Evolutionary conservation across 371 early-diverging fungal genomes (phyloP).

Genomic region (Mortierella sp.): DNA sequence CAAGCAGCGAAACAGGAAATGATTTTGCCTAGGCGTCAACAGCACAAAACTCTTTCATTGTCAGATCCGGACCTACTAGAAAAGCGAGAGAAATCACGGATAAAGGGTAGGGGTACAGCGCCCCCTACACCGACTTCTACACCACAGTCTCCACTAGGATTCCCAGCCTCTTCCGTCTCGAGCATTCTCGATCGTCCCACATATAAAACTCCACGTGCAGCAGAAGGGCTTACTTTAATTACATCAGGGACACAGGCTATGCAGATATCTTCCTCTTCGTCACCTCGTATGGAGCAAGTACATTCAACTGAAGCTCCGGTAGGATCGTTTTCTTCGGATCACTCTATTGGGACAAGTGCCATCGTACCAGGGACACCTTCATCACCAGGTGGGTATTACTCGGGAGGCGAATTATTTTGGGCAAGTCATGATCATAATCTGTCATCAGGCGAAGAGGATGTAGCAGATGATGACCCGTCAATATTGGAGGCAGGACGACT

Average conservation of each 20-base stretch:
- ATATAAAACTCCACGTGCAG: neutral
- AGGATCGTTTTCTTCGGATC: conserved; percentile 37
- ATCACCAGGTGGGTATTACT: conserved; percentile 35
- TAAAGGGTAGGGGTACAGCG: conserved; percentile 12
- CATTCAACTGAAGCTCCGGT: conserved; percentile 8
- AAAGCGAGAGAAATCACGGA: conserved; percentile 12
- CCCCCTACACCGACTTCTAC: neutral
- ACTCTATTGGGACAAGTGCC: conserved; percentile 8
- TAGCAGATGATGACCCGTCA: conserved; percentile 32
- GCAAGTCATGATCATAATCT: conserved; percentile 8
- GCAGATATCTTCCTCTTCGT: conserved; percentile 16
- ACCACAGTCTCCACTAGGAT: neutral
- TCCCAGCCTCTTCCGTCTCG: neutral
- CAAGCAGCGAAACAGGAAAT: conserved; percentile 4
- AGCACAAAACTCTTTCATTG: conserved; percentile 25
- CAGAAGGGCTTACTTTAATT: conserved; percentile 23
- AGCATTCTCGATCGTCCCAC: conserved; percentile 26
- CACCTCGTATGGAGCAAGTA: conserved; percentile 36
- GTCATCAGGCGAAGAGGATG: conserved; percentile 45
- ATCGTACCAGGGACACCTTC: conserved; percentile 39
- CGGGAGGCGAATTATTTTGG: conserved; percentile 32
- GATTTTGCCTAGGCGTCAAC: conserved; percentile 20
- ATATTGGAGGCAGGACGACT: conserved; percentile 33
- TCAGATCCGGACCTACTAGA: conserved; percentile 38
- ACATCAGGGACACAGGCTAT: conserved; percentile 31